A percentile compares a stretch with the other conserved stretches of the same genome.
Evolutionary conservation across 139 green algal species (phyloP).

Genomic region (Bryopsis sp.): DNA sequence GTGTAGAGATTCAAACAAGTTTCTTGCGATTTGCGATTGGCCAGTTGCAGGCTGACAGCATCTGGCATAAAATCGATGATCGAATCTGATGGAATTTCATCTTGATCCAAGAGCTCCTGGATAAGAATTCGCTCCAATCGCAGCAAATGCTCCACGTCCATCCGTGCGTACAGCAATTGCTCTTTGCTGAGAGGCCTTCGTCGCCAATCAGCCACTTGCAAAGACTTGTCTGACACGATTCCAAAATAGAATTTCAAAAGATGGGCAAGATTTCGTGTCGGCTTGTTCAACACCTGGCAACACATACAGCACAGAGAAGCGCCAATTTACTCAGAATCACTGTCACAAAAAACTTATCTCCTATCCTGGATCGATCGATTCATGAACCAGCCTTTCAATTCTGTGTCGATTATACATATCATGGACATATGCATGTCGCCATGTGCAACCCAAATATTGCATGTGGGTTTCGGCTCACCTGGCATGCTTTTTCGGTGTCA

Average conservation of each 20-base stretch:
- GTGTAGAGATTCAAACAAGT: slow-evolving; percentile 67
- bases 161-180: slow-evolving; percentile 53
- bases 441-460: background rate
- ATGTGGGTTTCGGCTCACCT: slow-evolving; percentile 30
- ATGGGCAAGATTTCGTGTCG: slow-evolving; percentile 36
- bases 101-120: slow-evolving; percentile 24
- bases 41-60: slow-evolving; percentile 27
- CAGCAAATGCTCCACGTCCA: slow-evolving; percentile 65
- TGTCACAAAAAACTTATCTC: too few species aligned
- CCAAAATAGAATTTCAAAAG: slow-evolving; percentile 45
- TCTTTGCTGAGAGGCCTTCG: slow-evolving; percentile 46
- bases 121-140: slow-evolving; percentile 46
- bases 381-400: too few species aligned
- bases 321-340: too few species aligned
- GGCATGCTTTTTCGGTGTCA: slow-evolving; percentile 65
- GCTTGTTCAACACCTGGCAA: slow-evolving; percentile 39
- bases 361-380: too few species aligned
- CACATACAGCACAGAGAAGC: background rate
- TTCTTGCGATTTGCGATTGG: slow-evolving; percentile 54
- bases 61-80: background rate
- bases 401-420: too few species aligned
- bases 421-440: too few species aligned
- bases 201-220: slow-evolving; percentile 65
- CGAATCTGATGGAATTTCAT: background rate
- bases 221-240: slow-evolving; percentile 42